Evolutionary conservation across 2,329 filamentous ascomycete genomes (phyloP).

Genomic region (Pyrenophora seminiperda): DNA sequence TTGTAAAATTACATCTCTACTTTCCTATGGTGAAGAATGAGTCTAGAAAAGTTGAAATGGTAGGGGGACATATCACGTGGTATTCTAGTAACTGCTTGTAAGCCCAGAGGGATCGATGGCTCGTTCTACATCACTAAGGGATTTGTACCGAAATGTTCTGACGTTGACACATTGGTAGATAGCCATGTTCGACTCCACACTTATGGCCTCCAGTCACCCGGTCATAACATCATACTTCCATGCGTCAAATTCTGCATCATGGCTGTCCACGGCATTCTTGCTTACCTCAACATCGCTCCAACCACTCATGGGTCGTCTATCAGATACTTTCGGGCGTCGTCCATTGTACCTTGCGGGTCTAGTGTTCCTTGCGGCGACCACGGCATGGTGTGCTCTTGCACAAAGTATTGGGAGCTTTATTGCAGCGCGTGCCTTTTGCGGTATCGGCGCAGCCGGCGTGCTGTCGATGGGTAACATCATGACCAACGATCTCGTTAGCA

Average conservation of each 20-base stretch:
- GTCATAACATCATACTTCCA: slow-evolving; percentile 82
- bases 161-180: slow-evolving; percentile 26
- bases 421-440: slow-evolving; percentile 70
- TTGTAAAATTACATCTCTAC: no score
- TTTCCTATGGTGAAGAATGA: not conserved
- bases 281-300: slow-evolving; percentile 78
- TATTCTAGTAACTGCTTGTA: no score
- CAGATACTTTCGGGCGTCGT: slow-evolving; percentile 74
- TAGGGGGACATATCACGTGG: no score
- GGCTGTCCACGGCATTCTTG: slow-evolving; percentile 80
- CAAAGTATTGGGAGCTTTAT: slow-evolving; percentile 72
- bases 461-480: slow-evolving; percentile 72
- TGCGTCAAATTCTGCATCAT: slow-evolving; percentile 78
- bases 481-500: slow-evolving; percentile 74
- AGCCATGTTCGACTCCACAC: slow-evolving; percentile 71
- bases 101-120: no score
- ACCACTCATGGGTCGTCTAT: slow-evolving; percentile 74
- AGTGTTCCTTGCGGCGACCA: slow-evolving; percentile 67
- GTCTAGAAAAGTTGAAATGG: not conserved
- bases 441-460: slow-evolving; percentile 73
- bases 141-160: no score
- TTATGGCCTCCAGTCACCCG: slow-evolving; percentile 82
- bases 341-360: slow-evolving; percentile 68
- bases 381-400: slow-evolving; percentile 71
- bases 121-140: no score